phyloP scores from a whole-genome alignment of 202 grass and related monocot species.

The Setaria viridis region DNA sequence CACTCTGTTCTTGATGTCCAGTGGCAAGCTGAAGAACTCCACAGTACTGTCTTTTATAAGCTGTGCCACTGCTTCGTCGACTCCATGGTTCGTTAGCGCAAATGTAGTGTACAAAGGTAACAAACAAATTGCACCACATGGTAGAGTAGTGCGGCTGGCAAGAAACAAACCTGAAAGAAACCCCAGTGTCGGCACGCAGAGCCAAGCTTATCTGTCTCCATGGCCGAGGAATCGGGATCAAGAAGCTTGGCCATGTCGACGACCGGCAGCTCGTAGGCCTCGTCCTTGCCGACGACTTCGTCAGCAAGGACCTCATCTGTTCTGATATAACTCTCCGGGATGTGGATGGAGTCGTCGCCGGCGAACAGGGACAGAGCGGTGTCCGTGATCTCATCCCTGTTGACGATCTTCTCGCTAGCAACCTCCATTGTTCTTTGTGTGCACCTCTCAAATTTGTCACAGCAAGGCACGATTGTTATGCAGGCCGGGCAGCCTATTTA shows the following conservation, averaged over 20 bases:
- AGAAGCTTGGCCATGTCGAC: conserved; percentile 51
- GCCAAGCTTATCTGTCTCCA: conserved; percentile 36
- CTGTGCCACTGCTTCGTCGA: background rate
- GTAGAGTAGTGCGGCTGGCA: background rate
- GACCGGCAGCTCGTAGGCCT: conserved; percentile 39
- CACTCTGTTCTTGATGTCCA: background rate
- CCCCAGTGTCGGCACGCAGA: conserved; percentile 43
- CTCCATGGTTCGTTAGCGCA: conserved; percentile 34
- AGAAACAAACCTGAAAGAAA: conserved; percentile 43
- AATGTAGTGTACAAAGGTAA: too few relatives aligned
- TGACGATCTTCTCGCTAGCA: background rate
- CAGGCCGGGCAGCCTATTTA: background rate
- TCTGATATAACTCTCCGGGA: conserved; percentile 48
- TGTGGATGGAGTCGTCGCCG: background rate
- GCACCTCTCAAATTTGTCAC: background rate
- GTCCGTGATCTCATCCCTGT: conserved; percentile 33
- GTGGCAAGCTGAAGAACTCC: conserved; percentile 31
- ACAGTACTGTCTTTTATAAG: background rate
- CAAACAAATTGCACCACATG: too few relatives aligned
- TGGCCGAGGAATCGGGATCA: conserved; percentile 10
- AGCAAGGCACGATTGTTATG: background rate
- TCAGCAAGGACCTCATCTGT: conserved; percentile 4
- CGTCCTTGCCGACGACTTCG: background rate
- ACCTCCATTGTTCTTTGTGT: background rate
- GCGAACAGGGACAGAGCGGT: conserved; percentile 6